Percentiles rank a stretch among this genome's conserved stretches.
Evolutionary conservation across 2,329 filamentous ascomycete species (phyloP).

Genomic region (Aspergillus fischeri): DNA sequence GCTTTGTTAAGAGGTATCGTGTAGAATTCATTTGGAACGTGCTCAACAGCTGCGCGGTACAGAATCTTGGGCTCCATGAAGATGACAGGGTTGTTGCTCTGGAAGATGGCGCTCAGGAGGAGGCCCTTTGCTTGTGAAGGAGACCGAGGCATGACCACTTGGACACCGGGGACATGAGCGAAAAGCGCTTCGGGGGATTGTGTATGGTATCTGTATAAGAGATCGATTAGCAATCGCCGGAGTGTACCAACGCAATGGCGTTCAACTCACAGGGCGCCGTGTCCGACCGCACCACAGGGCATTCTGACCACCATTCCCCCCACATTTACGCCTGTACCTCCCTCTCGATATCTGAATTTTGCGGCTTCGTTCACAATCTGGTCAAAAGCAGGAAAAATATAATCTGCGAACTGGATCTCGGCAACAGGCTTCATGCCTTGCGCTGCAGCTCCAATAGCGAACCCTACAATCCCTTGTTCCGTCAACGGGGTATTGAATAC

Average conservation of each 20-base stretch:
- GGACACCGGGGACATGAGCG: constrained; percentile 78
- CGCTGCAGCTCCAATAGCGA: constrained; percentile 83
- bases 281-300: constrained; percentile 85
- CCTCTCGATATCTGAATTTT: constrained; percentile 76
- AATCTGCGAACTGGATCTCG: constrained; percentile 95
- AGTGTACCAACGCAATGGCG: too few species aligned
- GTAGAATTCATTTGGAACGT: constrained; percentile 77
- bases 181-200: constrained; percentile 88
- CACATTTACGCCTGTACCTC: constrained; percentile 59
- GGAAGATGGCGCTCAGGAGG: constrained; percentile 68
- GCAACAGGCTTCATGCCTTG: constrained; percentile 91
- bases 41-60: constrained; percentile 86
- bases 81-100: constrained; percentile 76
- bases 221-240: not conserved
- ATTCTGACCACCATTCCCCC: constrained; percentile 84
- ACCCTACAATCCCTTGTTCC: constrained; percentile 92
- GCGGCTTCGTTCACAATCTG: constrained; percentile 92
- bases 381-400: constrained; percentile 88
- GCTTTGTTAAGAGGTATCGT: constrained; percentile 82
- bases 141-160: constrained; percentile 80
- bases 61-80: constrained; percentile 95
- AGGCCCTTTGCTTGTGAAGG: constrained; percentile 86
- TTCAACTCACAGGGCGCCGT: constrained; percentile 64
- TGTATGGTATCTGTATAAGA: constrained; percentile 61
- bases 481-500: constrained; percentile 96